Conservation (phyloP, 1,139 yeast genomes). For the Yamadazyma oceani region DNA sequence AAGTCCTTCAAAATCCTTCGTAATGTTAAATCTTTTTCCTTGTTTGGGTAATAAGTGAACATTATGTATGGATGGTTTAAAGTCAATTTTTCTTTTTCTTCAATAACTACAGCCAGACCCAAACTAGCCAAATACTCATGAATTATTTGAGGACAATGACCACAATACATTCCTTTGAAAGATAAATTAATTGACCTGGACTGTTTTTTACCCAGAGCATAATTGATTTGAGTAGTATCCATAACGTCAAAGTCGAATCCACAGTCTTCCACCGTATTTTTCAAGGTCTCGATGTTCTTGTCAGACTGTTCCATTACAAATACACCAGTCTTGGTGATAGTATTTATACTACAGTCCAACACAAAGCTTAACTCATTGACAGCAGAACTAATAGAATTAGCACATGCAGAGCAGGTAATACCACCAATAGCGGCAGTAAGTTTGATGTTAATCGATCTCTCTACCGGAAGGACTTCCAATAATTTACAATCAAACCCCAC, state of each 20-base stretch:
- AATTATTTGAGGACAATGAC: conserved; percentile 63
- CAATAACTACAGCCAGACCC: conserved; percentile 59
- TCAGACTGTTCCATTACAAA: conserved; percentile 50
- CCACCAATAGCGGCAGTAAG: conserved; percentile 68
- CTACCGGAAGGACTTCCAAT: conserved; percentile 60
- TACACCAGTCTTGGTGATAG: conserved; percentile 59
- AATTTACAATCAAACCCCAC: conserved; percentile 59
- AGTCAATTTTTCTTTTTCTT: conserved; percentile 57
- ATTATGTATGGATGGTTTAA: conserved; percentile 56
- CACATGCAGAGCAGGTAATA: conserved; percentile 75
- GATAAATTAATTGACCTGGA: conserved; percentile 57
- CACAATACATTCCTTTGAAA: conserved; percentile 72
- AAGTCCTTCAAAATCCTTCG: conserved; percentile 53
- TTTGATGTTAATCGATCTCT: conserved; percentile 45
- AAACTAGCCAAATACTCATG: conserved; percentile 48
- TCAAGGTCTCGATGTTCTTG: conserved; percentile 35
- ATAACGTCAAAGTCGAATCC: conserved; percentile 63
- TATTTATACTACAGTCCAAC: conserved; percentile 52
- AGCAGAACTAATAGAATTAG: conserved; percentile 52
- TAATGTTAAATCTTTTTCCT: conserved; percentile 46
- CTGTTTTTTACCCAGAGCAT: conserved; percentile 43
- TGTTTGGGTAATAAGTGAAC: conserved; percentile 63
- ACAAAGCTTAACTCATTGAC: conserved; percentile 54
- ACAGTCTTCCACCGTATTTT: conserved; percentile 57
- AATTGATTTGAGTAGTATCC: conserved; percentile 39